phyloP scores from a whole-genome alignment of 1,284 basidiomycete genomes.

The Papiliotrema terrestris region DNA sequence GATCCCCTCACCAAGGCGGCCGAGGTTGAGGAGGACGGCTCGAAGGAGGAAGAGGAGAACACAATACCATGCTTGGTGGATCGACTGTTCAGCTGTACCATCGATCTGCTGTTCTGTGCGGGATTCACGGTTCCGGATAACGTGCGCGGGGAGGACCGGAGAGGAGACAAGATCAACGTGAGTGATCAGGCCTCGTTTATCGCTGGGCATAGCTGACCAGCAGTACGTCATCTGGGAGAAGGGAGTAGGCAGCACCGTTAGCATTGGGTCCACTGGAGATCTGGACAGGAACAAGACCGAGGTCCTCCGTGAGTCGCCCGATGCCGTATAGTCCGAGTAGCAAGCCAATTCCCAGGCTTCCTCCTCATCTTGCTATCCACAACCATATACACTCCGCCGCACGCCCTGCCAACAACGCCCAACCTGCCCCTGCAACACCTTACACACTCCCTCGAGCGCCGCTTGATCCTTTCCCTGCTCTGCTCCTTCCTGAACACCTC shows the following conservation, averaged over 20 bases:
- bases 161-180: conserved; percentile 66
- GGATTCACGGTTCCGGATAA: conserved; percentile 80
- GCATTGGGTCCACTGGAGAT: conserved; percentile 62
- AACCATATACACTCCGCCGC: conserved; percentile 76
- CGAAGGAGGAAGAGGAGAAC: conserved; percentile 41
- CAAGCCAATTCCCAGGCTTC: conserved; percentile 52
- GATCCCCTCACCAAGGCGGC: conserved; percentile 30
- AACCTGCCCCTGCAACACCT: conserved; percentile 71
- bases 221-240: conserved; percentile 69
- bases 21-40: conserved; percentile 2
- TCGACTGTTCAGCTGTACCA: conserved; percentile 67
- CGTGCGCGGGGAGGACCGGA: conserved; percentile 65
- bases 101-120: conserved; percentile 85
- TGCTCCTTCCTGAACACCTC: conserved; percentile 88
- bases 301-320: conserved; percentile 61
- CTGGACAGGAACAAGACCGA: conserved; percentile 79
- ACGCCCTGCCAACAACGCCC: conserved; percentile 63
- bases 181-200: conserved; percentile 50
- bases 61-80: conserved; percentile 70
- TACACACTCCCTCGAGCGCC: conserved; percentile 70
- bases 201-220: conserved; percentile 1
- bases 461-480: conserved; percentile 77
- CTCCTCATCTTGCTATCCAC: conserved; percentile 78
- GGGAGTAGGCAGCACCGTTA: conserved; percentile 76
- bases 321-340: too few relatives aligned